A percentile compares a stretch with the other conserved stretches of the same genome.
Conservation (phyloP, 2,329 filamentous ascomycete species). For the Colletotrichum liriopes region DNA sequence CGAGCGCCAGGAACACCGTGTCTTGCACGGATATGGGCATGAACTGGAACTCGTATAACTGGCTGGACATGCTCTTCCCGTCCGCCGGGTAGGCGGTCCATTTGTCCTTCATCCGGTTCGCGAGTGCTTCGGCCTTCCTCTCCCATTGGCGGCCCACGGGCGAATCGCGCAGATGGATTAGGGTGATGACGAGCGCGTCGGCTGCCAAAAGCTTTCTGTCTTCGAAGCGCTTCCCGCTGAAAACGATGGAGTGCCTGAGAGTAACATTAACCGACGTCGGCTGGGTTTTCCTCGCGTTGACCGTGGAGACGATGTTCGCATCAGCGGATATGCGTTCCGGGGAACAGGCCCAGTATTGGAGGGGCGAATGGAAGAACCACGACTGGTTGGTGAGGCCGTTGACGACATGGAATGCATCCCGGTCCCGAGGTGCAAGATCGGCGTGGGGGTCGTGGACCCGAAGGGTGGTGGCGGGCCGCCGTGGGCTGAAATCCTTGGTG, state of each 20-base stretch:
- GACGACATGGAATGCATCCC: conserved; percentile 71
- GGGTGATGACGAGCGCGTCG: conserved; percentile 84
- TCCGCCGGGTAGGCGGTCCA: conserved; percentile 78
- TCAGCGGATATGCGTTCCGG: conserved; percentile 71
- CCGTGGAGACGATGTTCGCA: conserved; percentile 75
- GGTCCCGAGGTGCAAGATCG: conserved; percentile 61
- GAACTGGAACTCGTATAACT: conserved; percentile 85
- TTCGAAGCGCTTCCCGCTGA: conserved; percentile 84
- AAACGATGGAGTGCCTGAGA: conserved; percentile 83
- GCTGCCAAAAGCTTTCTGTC: conserved; percentile 78
- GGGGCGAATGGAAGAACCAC: conserved; percentile 87
- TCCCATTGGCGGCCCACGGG: conserved; percentile 78
- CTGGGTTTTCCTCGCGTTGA: conserved; percentile 75
- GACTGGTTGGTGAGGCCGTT: conserved; percentile 74
- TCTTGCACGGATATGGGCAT: conserved; percentile 80
- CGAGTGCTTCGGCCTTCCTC: conserved; percentile 68
- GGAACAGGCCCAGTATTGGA: conserved; percentile 86
- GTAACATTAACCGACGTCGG: conserved; percentile 81
- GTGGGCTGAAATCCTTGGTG: conserved; percentile 70
- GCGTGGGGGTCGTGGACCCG: conserved; percentile 48
- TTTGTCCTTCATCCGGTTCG: conserved; percentile 62
- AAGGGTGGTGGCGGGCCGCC: conserved; percentile 45
- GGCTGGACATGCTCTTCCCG: conserved; percentile 68
- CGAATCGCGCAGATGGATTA: conserved; percentile 78
- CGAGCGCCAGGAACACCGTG: conserved; percentile 73